Evolutionary conservation across 2,329 filamentous ascomycete species (phyloP).

Genomic region (Lecanicillium sp.): DNA sequence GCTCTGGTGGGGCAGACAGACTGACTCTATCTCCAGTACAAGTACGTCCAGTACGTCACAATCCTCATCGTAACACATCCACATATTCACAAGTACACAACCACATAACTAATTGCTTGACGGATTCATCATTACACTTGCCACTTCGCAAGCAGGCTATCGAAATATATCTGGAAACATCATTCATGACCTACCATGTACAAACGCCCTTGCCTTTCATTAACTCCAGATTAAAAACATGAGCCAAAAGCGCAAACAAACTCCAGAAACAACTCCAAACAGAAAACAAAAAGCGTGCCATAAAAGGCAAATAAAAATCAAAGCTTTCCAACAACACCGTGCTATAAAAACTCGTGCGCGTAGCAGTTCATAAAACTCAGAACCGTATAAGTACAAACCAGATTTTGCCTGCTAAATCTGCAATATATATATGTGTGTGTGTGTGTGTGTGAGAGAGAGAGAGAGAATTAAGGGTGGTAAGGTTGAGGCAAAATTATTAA

Average conservation of each 20-base stretch:
- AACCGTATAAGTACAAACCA: conserved; percentile 1
- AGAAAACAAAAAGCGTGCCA: background rate
- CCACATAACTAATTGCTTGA: background rate
- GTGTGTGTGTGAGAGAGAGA: too few species aligned
- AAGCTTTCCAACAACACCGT: conserved; percentile 2
- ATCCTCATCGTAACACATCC: too few species aligned
- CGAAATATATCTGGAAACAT: background rate
- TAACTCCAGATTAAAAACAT: background rate
- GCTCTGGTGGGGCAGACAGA: conserved; percentile 1
- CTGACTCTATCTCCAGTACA: background rate
- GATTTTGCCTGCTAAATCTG: background rate
- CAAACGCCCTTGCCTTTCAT: background rate
- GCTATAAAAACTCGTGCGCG: conserved; percentile 5
- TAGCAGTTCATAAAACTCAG: conserved; percentile 1
- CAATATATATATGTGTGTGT: background rate
- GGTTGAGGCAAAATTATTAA: background rate
- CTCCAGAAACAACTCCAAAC: too few species aligned
- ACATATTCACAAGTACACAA: background rate
- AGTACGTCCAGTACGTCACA: background rate
- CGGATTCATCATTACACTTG: conserved; percentile 1
- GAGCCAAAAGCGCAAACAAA: background rate
- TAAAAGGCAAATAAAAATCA: background rate
- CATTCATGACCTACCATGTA: too few species aligned
- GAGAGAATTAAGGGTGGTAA: too few species aligned
- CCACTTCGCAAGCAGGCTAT: background rate